phyloP scores from a whole-genome alignment of 306 rosid species.

The Castanospermum australe region DNA sequence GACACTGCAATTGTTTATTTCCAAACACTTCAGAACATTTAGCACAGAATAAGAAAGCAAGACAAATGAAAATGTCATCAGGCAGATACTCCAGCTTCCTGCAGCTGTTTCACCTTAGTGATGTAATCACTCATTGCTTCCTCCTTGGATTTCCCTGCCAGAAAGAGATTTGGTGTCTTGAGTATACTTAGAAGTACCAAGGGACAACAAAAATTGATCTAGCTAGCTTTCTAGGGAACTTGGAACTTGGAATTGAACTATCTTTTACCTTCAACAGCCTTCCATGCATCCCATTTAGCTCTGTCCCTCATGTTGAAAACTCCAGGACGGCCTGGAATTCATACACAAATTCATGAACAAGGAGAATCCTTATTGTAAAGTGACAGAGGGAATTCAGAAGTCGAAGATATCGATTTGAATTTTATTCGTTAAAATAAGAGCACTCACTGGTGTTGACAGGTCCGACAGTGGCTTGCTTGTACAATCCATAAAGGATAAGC shows the following conservation, averaged over 20 bases:
- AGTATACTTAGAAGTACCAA: not conserved
- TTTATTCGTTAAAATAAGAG: not conserved
- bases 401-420: not conserved
- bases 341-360: conserved; percentile 19
- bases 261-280: conserved; percentile 82
- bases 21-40: conserved; percentile 14
- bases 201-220: not conserved
- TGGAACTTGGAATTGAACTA: not conserved
- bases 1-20: conserved; percentile 36
- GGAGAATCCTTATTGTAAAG: not conserved
- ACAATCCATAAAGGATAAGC: conserved; percentile 89
- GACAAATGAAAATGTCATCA: conserved; percentile 31
- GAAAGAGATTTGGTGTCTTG: not conserved
- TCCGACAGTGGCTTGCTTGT: conserved; percentile 94
- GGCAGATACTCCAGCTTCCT: conserved; percentile 70
- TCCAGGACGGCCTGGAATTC: conserved; percentile 87
- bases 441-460: conserved; percentile 68
- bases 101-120: conserved; percentile 93
- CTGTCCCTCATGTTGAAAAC: conserved; percentile 78
- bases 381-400: not conserved
- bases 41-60: conserved; percentile 28
- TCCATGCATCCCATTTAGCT: conserved; percentile 99
- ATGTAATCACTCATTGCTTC: conserved; percentile 85
- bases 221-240: not conserved
- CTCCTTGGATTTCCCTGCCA: conserved; percentile 82